Conservation (phyloP, 116 monocot genomes). For the Iris pallida region DNA sequence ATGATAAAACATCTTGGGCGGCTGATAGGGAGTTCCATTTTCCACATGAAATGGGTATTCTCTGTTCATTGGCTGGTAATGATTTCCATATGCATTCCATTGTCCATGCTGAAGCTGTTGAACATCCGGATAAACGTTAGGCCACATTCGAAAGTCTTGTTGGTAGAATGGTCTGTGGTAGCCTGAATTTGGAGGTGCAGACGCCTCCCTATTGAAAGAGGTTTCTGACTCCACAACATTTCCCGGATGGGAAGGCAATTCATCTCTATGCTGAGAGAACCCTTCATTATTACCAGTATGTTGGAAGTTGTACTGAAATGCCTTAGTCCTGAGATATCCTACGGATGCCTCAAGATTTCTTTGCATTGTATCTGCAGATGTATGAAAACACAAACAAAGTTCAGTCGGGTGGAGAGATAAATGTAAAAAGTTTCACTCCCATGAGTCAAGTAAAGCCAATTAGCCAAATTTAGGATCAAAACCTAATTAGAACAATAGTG, state of each 20-base stretch:
- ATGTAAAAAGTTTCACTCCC: background rate
- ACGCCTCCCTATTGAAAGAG: slow-evolving; percentile 22
- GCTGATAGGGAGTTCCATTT: slow-evolving; percentile 54
- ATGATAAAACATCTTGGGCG: slow-evolving; percentile 51
- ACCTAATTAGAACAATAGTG: no score
- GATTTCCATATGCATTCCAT: slow-evolving; percentile 32
- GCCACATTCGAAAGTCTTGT: slow-evolving; percentile 39
- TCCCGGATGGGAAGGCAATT: slow-evolving; percentile 18
- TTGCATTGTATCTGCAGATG: slow-evolving; percentile 58
- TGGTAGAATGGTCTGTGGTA: slow-evolving; percentile 39
- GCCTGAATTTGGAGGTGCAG: slow-evolving; percentile 38
- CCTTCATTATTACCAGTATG: slow-evolving; percentile 30
- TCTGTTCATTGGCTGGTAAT: slow-evolving; percentile 40
- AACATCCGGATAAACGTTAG: slow-evolving; percentile 46
- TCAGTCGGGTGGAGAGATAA: background rate
- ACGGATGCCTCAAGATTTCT: slow-evolving; percentile 47
- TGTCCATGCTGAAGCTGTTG: slow-evolving; percentile 37
- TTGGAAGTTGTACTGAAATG: slow-evolving; percentile 32
- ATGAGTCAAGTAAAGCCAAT: no score
- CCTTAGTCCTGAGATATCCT: slow-evolving; percentile 47
- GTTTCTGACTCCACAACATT: slow-evolving; percentile 24
- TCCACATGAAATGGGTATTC: slow-evolving; percentile 48
- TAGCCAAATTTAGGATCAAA: no score
- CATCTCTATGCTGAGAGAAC: slow-evolving; percentile 44
- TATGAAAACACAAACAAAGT: slow-evolving; percentile 11